Evolutionary conservation across 306 rosid species (phyloP), one percentile per base, ranked within the genome.

Genomic region (Vicia faba): DNA sequence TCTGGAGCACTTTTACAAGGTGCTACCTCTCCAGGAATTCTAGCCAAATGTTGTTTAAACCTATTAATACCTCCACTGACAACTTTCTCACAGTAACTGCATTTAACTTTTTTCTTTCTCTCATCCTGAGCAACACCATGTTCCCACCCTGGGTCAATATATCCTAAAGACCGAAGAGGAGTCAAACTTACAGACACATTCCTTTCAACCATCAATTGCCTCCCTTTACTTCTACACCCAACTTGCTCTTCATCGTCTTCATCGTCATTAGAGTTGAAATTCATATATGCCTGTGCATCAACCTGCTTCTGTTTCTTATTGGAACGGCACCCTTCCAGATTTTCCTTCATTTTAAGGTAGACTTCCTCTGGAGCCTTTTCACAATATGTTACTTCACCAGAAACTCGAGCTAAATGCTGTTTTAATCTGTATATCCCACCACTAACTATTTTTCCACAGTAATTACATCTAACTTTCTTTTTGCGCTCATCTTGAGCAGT

Each of bases 101-200:
- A 93, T 80, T 88, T 89, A 13, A 93, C 98, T 78, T 93, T 93
- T 76, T 93, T 93, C 85, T 93, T 93, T 78, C 95, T 89, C 81
- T 93, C 98, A 78, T 93, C 98, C 65, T 89, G 97, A 75, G 98
- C 89, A 78, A 91, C 72, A 69, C 98, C 95, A 78, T 93, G 98
- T 68, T 93, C 98, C 98, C 98, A 93, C 29, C 98, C 96, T n/a
- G 98, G 98, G 61, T 93, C 98, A 77, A 92, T 79, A 76, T 87
- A 89, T 60, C 96, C 96, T 75, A 92, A 78, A 43, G 96, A 88
- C 49, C 98, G 83, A 62, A 87, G 91, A 75, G 98, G 87, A 72
- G 89, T 84, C 69, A 82, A 60, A 54, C 82, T 86, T 77, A 81
- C 70, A 62, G 76, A 67, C 28, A 82, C 64, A 70, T 64, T 87